Base-by-base conservation (phyloP, 1,284 basidiomycete genomes). In the Malassezia sympodialis region DNA sequence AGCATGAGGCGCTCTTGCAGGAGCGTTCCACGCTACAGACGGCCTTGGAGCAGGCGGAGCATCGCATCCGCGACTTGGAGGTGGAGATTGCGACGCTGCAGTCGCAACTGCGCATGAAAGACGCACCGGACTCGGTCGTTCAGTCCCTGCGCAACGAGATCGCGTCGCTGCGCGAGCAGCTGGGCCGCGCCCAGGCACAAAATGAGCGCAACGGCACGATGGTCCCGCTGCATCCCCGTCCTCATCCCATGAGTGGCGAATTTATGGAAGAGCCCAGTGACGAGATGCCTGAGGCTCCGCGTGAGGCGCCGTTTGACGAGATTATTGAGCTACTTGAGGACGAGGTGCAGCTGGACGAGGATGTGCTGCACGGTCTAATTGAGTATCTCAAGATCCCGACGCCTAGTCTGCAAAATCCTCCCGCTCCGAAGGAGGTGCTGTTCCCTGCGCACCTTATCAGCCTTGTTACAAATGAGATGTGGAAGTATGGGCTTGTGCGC, bases 361-460 rank as follows among this genome's bases (percentile, higher is more conserved):
- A 99, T 72, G 86, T 96, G 37, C 80, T 98, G 23, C 83, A 89
- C 60, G 90, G 90, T 19, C 81, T 98, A 37, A 84, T 98, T 68
- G 83, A 87, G 55, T 86, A 88, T 52, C 79, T 99, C 67, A 94
- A 93, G 79, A 91, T 96, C 53, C 90, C 93, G 15, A 82, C 85
- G 17, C 88, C 94, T 0, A 90, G 85, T 68, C 79, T 89, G 51
- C 87, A 87, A 53, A 94, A 89, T 71, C 88, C 90, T 1, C 88
- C 90, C 17, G 84, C 86, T 27, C 85, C 91, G 60, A 98, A 96
- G 77, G 94, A 99, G 76, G 91, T 98, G 51, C 80, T 99, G 39
- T 99, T 98, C 85, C 94, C 94, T 4, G 93, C 94, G n/a, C 96
- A 98, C 76, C 82, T 99, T 57, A 98, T 98, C 77, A 90, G 87